Conservation (phyloP, 306 rosid genomes). For the Hippophae rhamnoides region DNA sequence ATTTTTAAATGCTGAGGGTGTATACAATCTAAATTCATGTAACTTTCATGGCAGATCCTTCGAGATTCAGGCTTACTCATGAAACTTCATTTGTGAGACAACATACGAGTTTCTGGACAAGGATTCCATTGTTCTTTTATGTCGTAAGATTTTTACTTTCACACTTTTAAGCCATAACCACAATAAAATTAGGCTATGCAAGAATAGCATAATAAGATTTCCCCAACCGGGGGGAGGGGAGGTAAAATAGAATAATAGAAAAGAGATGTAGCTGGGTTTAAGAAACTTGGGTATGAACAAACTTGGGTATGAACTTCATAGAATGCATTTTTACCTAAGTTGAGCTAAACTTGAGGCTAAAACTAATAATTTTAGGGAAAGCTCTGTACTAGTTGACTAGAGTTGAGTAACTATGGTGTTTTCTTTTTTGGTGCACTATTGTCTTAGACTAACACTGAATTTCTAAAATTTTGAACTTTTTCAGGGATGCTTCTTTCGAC, state of each 20-base stretch:
- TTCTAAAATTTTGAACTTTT: slow-evolving; percentile 8
- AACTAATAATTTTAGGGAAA: neutral
- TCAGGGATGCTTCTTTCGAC: slow-evolving; percentile 86
- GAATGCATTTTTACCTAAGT: neutral
- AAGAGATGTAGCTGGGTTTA: neutral
- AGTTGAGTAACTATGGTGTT: neutral
- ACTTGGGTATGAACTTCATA: neutral
- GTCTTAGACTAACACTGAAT: slow-evolving; percentile 3
- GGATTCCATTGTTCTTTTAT: slow-evolving; percentile 56
- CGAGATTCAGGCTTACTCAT: slow-evolving; percentile 79
- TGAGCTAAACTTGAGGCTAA: neutral
- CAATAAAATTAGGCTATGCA: neutral
- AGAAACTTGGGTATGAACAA: neutral
- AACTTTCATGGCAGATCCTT: slow-evolving; percentile 39
- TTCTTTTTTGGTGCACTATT: neutral
- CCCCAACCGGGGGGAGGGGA: too few species aligned
- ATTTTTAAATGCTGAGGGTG: neutral
- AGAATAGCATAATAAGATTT: too few species aligned
- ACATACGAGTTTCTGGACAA: slow-evolving; percentile 71
- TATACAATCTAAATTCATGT: neutral
- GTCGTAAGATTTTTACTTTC: slow-evolving; percentile 40
- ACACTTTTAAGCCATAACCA: neutral
- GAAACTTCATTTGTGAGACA: slow-evolving; percentile 87
- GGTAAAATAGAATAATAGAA: neutral
- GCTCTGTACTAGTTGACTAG: neutral